Evolutionary conservation across 2,329 filamentous ascomycete genomes (phyloP), one percentile per base, ranked within the genome.

Genomic region (Dactylellina haptotyla): DNA sequence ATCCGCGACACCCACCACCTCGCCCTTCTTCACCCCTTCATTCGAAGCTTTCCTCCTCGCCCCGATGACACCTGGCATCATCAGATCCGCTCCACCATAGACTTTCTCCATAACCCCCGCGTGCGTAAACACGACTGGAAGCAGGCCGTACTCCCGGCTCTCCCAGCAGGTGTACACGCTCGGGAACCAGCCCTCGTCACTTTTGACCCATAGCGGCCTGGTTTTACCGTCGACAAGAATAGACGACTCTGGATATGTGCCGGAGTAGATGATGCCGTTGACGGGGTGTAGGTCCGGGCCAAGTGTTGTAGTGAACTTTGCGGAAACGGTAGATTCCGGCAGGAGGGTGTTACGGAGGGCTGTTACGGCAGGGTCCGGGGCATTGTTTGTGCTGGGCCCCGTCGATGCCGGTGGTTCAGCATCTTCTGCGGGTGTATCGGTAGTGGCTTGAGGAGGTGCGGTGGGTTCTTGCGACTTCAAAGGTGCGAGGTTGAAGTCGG

Each of bases 1-100:
- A 69, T 85, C 86, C 2, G 88, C 87, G 20, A 90, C 84, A 2
- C 87, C 87, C n/a, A 89, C 87, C 25, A 89, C 80, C 2, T 87
- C 82, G 1, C 85, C 87, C 77, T 87, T 86, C 57, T 83, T 85
- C 1, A 88, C 88, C 50, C 82, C 82, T 2, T 9, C 41, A 23
- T n/a, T 41, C 6, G 8, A 3, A 5, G 12, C 16, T 46, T 53
- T 63, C 18, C 54, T 48, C 30, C 30, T 39, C 6, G 88, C 87
- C 0, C 88, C 87, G 26, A 87, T 85, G 12, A 90, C 80, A 6
- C 88, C 88, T 1, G 88, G 88, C 0, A 86, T 89, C 88, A 90
- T 90, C 51, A 90, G 81, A 79, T 90, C 88, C 18, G 88, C 88
- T 2, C 88, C 88, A 5, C 84, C 84, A 66, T 85, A 85, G 6